phyloP scores from a whole-genome alignment of 306 rosid genomes.

The Malus domestica region ASM211411v1 NC_041796.1:25363501-25364000 shows the following conservation, averaged over 20 bases:
- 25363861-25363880: conserved; percentile 14
- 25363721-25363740: conserved; percentile 66
- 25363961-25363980: conserved; percentile 47
- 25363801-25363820: conserved; percentile 19
- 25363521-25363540: not conserved
- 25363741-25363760: conserved; percentile 6
- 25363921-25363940: conserved; percentile 32
- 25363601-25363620: not conserved
- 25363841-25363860: conserved; percentile 16
- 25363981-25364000: conserved; percentile 81
- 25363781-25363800: conserved; percentile 28
- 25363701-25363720: conserved; percentile 98
- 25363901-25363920: conserved; percentile 29
- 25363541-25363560: not conserved
- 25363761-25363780: conserved; percentile 23
- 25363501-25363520: not conserved
- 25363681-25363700: conserved; percentile 76
- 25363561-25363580: not conserved
- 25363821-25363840: conserved; percentile 19
- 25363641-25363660: conserved; percentile 1
- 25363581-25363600: not conserved
- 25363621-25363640: not conserved
- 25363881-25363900: conserved; percentile 28
- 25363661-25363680: conserved; percentile 43
- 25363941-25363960: conserved; percentile 32